Evolutionary conservation across 768 basidiomycete genomes (phyloP).

Genomic region (Amanita inopinata): DNA sequence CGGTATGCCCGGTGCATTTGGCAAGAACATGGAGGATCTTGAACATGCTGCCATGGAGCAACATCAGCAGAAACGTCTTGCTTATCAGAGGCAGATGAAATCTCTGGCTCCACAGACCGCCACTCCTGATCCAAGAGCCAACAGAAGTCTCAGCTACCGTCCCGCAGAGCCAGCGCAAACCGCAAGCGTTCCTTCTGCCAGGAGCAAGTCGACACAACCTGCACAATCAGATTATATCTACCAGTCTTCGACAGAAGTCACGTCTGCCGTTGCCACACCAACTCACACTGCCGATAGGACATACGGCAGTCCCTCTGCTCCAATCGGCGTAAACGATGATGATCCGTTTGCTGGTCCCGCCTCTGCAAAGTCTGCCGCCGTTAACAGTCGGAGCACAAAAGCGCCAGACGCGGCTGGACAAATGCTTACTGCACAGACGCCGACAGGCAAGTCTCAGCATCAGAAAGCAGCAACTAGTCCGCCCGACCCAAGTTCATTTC

Average conservation of each 20-base stretch:
- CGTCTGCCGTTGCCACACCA: constrained; percentile 24
- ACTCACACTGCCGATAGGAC: constrained; percentile 19
- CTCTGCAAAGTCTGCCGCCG: constrained; percentile 13
- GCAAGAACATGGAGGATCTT: constrained; percentile 64
- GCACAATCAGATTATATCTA: constrained; percentile 47
- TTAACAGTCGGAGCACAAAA: background rate
- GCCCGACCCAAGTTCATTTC: constrained; percentile 33
- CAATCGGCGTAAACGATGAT: constrained; percentile 39
- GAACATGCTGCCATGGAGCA: constrained; percentile 76
- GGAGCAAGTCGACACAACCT: constrained; percentile 54
- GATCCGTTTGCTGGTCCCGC: constrained; percentile 57
- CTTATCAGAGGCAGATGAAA: constrained; percentile 76
- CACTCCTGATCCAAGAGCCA: constrained; percentile 17
- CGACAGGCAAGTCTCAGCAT: constrained; percentile 10
- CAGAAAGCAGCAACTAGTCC: constrained; percentile 33
- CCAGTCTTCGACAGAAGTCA: constrained; percentile 49
- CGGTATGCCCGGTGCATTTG: constrained; percentile 40
- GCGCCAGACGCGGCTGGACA: background rate
- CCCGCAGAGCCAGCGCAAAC: constrained; percentile 34
- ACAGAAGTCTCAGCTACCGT: constrained; percentile 47
- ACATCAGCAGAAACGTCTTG: constrained; percentile 74
- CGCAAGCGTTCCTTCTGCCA: constrained; percentile 24
- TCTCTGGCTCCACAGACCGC: constrained; percentile 28
- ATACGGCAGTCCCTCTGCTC: constrained; percentile 25
- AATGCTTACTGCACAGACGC: background rate